These are phyloP conservation scores for Ganoderma resinaceum DNA, from an alignment of 1,284 basidiomycete genomes.

Conservation along the genomic window DNA sequence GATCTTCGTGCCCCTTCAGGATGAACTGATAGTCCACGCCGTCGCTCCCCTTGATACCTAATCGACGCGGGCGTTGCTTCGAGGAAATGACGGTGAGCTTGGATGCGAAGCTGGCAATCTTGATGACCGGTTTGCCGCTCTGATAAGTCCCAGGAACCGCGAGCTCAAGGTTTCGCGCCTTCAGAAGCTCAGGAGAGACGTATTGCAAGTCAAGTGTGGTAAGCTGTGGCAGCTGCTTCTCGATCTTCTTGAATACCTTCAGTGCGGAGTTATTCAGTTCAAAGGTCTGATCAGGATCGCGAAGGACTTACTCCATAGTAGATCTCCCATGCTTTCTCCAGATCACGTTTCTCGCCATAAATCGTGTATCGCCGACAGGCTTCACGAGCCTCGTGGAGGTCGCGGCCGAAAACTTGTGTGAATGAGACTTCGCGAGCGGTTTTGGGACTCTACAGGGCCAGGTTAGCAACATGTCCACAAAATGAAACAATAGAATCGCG, in stretches of 20 bases:
- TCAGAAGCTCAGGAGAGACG: conserved; percentile 93
- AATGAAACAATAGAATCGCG: background rate
- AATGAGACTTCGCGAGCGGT: conserved; percentile 97
- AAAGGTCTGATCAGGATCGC: background rate
- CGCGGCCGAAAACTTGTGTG: conserved; percentile 93
- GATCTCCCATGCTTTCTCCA: conserved; percentile 99
- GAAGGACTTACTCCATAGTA: conserved; percentile 81
- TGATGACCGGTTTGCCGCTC: conserved; percentile 86
- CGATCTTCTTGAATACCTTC: conserved; percentile 95
- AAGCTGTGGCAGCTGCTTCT: conserved; percentile 91
- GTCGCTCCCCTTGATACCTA: conserved; percentile 91
- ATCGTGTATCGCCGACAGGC: conserved; percentile 89
- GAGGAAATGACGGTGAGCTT: conserved; percentile 95
- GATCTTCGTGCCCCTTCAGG: conserved; percentile 94
- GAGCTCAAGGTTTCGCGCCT: conserved; percentile 89
- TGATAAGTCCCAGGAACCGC: conserved; percentile 96
- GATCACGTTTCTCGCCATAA: conserved; percentile 88
- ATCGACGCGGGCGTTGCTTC: conserved; percentile 95
- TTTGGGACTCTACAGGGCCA: conserved; percentile 76
- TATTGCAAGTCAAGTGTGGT: conserved; percentile 97
- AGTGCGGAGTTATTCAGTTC: background rate
- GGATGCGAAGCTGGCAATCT: conserved; percentile 84
- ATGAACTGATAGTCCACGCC: conserved; percentile 94
- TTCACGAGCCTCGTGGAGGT: conserved; percentile 94
- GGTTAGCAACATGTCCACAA: conserved; percentile 6